Evolutionary conservation across 768 basidiomycete species (phyloP).

Genomic region (Xerocomellus amylosporus): DNA sequence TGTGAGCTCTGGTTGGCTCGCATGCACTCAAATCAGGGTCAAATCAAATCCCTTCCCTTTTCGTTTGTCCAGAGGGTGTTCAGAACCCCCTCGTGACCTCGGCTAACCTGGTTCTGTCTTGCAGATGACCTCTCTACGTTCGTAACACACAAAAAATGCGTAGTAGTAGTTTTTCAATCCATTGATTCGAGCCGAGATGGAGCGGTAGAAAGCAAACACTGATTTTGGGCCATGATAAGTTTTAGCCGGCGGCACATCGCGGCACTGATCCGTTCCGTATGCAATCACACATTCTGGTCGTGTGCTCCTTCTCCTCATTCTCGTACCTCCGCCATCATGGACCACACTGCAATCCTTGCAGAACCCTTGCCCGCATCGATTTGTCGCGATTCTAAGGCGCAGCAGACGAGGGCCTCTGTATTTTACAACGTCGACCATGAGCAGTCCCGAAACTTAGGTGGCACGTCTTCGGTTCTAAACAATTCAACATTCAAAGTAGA

Average conservation of each 20-base stretch:
- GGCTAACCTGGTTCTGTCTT: too few species aligned
- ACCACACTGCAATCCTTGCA: conserved; percentile 9
- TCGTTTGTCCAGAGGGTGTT: too few species aligned
- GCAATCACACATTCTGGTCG: conserved; percentile 16
- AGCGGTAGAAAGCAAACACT: not conserved
- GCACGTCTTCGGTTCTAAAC: conserved; percentile 34
- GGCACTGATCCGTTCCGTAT: not conserved
- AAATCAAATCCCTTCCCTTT: too few species aligned
- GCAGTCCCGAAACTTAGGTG: conserved; percentile 27
- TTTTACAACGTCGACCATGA: conserved; percentile 8
- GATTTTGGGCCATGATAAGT: too few species aligned
- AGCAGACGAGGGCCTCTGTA: conserved; percentile 3
- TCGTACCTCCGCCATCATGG: conserved; percentile 14
- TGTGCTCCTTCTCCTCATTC: conserved; percentile 14
- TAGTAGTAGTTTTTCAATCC: not conserved
- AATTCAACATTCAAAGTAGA: conserved; percentile 42
- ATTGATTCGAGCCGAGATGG: not conserved
- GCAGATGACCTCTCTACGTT: too few species aligned
- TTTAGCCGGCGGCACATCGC: not conserved
- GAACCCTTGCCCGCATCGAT: conserved; percentile 8
- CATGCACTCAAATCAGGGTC: too few species aligned
- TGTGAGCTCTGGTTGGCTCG: too few species aligned
- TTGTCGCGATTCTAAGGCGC: conserved; percentile 1
- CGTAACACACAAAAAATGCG: not conserved
- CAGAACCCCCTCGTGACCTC: too few species aligned